phyloP scores from a whole-genome alignment of 805 yeast species.

The Candida oleophila region DNA sequence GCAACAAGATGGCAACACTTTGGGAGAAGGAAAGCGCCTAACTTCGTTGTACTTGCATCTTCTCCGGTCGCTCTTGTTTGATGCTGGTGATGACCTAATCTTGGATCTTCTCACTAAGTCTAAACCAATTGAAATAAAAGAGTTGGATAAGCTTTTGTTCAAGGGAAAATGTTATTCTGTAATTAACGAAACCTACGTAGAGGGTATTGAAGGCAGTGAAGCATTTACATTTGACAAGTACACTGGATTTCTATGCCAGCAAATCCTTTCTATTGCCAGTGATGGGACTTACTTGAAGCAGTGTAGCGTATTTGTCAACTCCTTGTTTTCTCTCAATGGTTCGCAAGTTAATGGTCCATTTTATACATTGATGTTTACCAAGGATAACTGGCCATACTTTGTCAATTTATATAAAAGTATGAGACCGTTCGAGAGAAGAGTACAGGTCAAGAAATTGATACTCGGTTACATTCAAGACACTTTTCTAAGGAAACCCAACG shows the following conservation, averaged over 20 bases:
- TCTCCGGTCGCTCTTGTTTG: neutral
- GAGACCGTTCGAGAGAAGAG: slow-evolving; percentile 27
- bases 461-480: slow-evolving; percentile 8
- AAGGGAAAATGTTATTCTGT: slow-evolving; percentile 29
- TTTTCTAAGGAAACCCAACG: neutral
- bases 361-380: slow-evolving; percentile 23
- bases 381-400: slow-evolving; percentile 18
- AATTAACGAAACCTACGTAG: slow-evolving; percentile 19
- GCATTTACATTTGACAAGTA: slow-evolving; percentile 18
- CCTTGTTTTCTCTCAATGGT: slow-evolving; percentile 22
- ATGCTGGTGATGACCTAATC: neutral
- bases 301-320: slow-evolving; percentile 10
- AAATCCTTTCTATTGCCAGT: slow-evolving; percentile 15
- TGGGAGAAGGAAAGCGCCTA: neutral
- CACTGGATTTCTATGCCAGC: slow-evolving; percentile 16
- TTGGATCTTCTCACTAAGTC: slow-evolving; percentile 4
- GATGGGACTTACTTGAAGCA: slow-evolving; percentile 8
- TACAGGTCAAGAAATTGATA: slow-evolving; percentile 17
- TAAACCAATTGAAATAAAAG: slow-evolving; percentile 19
- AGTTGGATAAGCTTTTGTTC: slow-evolving; percentile 37
- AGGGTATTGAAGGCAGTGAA: slow-evolving; percentile 6
- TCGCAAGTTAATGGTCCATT: slow-evolving; percentile 12
- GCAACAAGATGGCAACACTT: neutral
- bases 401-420: slow-evolving; percentile 12
- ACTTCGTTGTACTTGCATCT: neutral